Percentiles rank a stretch among this genome's conserved stretches.
These are phyloP conservation scores for Dryadomyces quercus-mongolicae DNA, from an alignment of 2,329 filamentous ascomycete species.

Conservation along the genomic window DNA sequence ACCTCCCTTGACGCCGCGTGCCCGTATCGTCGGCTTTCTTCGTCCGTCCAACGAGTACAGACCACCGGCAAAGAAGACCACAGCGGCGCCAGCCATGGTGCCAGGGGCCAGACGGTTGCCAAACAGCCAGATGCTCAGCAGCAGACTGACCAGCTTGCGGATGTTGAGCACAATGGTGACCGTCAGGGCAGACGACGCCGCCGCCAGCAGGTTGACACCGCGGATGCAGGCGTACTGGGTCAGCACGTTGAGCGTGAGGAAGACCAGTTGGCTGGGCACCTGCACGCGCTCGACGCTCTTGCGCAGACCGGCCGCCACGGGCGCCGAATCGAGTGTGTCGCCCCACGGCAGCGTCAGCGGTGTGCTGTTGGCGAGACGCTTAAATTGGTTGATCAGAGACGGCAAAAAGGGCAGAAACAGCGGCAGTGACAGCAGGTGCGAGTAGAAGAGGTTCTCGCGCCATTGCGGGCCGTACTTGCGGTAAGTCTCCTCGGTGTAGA, in stretches of 20 bases:
- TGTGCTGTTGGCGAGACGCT: slow-evolving; percentile 49
- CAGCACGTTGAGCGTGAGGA: slow-evolving; percentile 62
- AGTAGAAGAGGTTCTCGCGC: slow-evolving; percentile 96
- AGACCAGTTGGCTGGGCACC: slow-evolving; percentile 59
- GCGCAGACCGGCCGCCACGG: slow-evolving; percentile 24
- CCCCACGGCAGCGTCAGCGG: slow-evolving; percentile 37
- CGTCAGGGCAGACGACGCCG: slow-evolving; percentile 79
- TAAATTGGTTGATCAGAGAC: slow-evolving; percentile 52
- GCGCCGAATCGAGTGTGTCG: slow-evolving; percentile 17
- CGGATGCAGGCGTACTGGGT: slow-evolving; percentile 94
- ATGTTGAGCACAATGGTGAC: slow-evolving; percentile 96
- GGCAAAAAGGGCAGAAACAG: slow-evolving; percentile 63
- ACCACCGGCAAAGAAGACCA: slow-evolving; percentile 87
- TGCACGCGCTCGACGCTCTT: slow-evolving; percentile 24
- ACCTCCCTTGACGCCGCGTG: slow-evolving; percentile 16
- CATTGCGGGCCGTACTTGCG: slow-evolving; percentile 75
- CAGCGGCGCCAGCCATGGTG: slow-evolving; percentile 66
- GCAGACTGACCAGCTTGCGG: slow-evolving; percentile 79
- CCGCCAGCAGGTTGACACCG: slow-evolving; percentile 87
- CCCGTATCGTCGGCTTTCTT: slow-evolving; percentile 21
- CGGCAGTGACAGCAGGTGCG: slow-evolving; percentile 58
- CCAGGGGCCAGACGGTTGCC: slow-evolving; percentile 68
- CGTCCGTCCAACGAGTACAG: slow-evolving; percentile 70
- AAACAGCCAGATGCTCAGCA: slow-evolving; percentile 89
- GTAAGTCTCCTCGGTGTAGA: slow-evolving; percentile 90